Conservation (phyloP, 495 filamentous ascomycete genomes). For the Aspergillus funiculosus region DNA sequence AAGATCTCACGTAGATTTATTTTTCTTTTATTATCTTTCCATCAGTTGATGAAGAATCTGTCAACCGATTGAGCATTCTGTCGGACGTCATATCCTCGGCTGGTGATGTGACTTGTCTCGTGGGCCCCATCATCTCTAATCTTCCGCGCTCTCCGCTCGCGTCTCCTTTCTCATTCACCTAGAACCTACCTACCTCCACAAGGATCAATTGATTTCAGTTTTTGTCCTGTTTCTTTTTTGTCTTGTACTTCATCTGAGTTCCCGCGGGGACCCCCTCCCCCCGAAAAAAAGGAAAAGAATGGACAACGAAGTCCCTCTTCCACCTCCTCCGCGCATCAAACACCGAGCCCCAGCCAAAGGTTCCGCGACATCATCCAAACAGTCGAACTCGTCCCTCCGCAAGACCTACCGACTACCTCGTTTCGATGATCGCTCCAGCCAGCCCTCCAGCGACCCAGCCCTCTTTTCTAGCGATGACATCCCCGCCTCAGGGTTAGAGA, state of each 20-base stretch:
- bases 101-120: conserved; percentile 20
- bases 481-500: conserved; percentile 60
- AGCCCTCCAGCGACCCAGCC: conserved; percentile 65
- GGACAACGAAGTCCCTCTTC: conserved; percentile 42
- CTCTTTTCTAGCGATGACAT: conserved; percentile 77
- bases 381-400: conserved; percentile 19
- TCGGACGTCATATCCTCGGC: conserved; percentile 16
- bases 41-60: background rate
- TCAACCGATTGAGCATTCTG: conserved; percentile 14
- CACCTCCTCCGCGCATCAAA: conserved; percentile 39
- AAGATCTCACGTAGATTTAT: background rate
- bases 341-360: conserved; percentile 31
- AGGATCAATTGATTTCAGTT: too few species aligned
- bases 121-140: background rate
- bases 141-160: background rate
- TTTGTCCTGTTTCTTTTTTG: too few species aligned
- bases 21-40: background rate
- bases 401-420: conserved; percentile 32
- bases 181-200: background rate
- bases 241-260: background rate
- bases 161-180: background rate
- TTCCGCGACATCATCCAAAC: background rate
- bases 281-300: conserved; percentile 18
- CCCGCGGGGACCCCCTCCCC: background rate
- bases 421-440: conserved; percentile 41